Conservation (phyloP, 495 filamentous ascomycete species). For the Aspergillus cavernicola region DNA sequence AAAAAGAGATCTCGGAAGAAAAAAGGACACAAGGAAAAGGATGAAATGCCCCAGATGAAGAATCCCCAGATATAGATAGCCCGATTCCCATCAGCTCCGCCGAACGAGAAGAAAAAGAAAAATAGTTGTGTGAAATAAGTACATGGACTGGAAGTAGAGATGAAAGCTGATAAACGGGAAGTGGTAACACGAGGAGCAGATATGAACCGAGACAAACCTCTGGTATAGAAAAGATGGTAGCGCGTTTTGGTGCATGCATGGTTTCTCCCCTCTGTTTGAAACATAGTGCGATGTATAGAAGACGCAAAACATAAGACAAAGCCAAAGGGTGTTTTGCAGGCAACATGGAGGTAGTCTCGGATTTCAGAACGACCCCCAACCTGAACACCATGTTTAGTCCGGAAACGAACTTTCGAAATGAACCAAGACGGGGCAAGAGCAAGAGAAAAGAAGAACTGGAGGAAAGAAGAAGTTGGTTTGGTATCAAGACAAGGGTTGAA, state of each 20-base stretch:
- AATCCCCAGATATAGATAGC: background rate
- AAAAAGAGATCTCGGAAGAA: background rate
- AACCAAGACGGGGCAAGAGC: too few relatives aligned
- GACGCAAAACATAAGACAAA: background rate
- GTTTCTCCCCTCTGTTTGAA: background rate
- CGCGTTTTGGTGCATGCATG: background rate
- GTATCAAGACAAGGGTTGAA: constrained; percentile 18
- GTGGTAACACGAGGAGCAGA: too few relatives aligned
- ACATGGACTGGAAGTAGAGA: background rate
- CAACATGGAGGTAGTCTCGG: too few relatives aligned
- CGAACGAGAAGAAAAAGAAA: background rate
- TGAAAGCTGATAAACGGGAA: too few relatives aligned
- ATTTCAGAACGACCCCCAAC: too few relatives aligned
- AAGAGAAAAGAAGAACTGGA: too few relatives aligned
- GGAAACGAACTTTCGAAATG: too few relatives aligned
- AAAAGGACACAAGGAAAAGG: background rate
- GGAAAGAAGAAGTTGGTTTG: too few relatives aligned
- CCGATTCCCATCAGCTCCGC: background rate
- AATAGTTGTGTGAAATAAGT: background rate
- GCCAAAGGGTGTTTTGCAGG: constrained; percentile 1
- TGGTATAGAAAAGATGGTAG: background rate
- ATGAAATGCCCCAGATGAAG: too few relatives aligned
- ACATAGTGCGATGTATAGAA: background rate
- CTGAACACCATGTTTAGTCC: too few relatives aligned
- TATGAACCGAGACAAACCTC: too few relatives aligned